Evolutionary conservation across 352 stramenopile species (phyloP).

Genomic region (Phytophthora megakarya): DNA sequence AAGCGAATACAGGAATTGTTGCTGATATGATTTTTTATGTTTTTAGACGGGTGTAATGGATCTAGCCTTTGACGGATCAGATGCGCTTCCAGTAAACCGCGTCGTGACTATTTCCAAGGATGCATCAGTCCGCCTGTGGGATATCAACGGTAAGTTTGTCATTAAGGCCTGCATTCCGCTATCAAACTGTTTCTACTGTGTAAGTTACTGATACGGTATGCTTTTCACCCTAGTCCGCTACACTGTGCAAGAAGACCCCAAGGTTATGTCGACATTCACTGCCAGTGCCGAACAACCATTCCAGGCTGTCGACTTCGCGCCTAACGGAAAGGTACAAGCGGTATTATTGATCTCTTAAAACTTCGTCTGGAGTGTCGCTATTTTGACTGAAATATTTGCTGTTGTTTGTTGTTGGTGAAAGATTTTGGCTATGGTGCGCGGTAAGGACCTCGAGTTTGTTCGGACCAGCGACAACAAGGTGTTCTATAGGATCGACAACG

Average conservation of each 20-base stretch:
- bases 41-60: constrained; percentile 73
- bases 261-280: constrained; percentile 66
- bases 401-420: constrained; percentile 18
- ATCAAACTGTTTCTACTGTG: background rate
- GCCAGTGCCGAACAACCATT: constrained; percentile 60
- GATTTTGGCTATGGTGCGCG: constrained; percentile 62
- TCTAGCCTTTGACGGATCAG: constrained; percentile 77
- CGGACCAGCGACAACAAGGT: constrained; percentile 54
- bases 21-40: constrained; percentile 13
- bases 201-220: background rate
- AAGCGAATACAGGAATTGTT: background rate
- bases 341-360: background rate
- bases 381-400: background rate
- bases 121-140: constrained; percentile 73
- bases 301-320: constrained; percentile 63
- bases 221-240: constrained; percentile 62
- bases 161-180: background rate
- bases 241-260: constrained; percentile 76
- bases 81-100: constrained; percentile 68
- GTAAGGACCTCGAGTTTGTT: constrained; percentile 66
- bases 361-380: background rate
- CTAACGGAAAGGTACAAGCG: constrained; percentile 62
- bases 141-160: constrained; percentile 71
- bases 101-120: constrained; percentile 84
- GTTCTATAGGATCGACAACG: constrained; percentile 54